These are phyloP conservation scores for Tolypocladium tundrense DNA, from an alignment of 2,329 filamentous ascomycete genomes.

Conservation along the genomic window DNA sequence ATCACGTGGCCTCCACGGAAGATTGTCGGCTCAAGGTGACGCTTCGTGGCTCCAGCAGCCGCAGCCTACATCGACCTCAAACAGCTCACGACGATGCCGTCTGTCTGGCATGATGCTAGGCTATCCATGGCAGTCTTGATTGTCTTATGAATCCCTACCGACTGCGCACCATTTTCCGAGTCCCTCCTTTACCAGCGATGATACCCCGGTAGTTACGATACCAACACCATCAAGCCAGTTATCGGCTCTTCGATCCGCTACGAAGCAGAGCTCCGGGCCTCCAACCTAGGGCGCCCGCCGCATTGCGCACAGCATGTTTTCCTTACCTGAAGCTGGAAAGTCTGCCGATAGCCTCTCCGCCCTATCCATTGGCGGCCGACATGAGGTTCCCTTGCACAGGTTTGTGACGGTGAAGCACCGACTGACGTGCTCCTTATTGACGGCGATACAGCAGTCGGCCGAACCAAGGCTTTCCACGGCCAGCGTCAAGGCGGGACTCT, in stretches of 20 bases:
- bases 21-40: slow-evolving; percentile 9
- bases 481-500: slow-evolving; percentile 59
- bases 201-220: slow-evolving; percentile 33
- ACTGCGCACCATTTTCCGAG: not conserved
- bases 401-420: slow-evolving; percentile 16
- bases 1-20: slow-evolving; percentile 12
- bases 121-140: not conserved
- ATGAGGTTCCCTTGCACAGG: slow-evolving; percentile 52
- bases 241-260: slow-evolving; percentile 16
- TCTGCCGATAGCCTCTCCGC: slow-evolving; percentile 56
- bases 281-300: not conserved
- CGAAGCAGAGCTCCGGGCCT: slow-evolving; percentile 2
- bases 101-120: not conserved
- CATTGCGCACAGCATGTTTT: slow-evolving; percentile 41
- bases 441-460: slow-evolving; percentile 26
- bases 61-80: not conserved
- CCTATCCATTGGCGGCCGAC: slow-evolving; percentile 36
- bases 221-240: slow-evolving; percentile 22
- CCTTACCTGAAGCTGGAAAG: slow-evolving; percentile 47
- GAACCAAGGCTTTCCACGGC: slow-evolving; percentile 34
- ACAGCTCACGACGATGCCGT: not conserved
- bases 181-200: slow-evolving; percentile 27
- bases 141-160: not conserved
- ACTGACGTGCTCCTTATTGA: slow-evolving; percentile 7
- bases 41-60: slow-evolving; percentile 8